Evolutionary conservation across 768 basidiomycete genomes (phyloP), one percentile per base, ranked within the genome.

Genomic region (Leucogyrophana mollusca): DNA sequence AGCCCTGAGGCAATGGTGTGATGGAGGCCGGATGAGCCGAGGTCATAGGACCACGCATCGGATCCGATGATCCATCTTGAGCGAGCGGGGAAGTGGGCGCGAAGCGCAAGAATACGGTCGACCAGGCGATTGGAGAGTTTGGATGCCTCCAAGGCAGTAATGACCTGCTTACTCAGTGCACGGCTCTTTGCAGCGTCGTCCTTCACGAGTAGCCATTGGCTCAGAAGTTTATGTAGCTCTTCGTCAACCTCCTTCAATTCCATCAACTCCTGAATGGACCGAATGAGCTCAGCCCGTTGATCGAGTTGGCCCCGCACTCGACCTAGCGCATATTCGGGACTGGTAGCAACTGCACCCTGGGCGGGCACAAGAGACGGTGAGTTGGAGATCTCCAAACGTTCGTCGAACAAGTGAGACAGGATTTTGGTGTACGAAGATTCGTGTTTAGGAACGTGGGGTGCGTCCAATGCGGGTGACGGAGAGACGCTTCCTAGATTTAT

Each of bases 21-120:
- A 64, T 99, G 95, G 32, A 99, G 73, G 39, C 95, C 96, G 2
- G 93, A 95, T 2, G 92, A 82, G 34, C 95, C 96, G 34, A 98
- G 82, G 67, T 98, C 96, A 63, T 96, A 92, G 0, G 94, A 88
- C 96, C 96, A 98, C 0, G 91, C 89, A 62, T 99, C 96, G 16
- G 94, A 97, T 16, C 95, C 94, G 56, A 99, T 87, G 66, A 99
- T 98, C 96, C 96, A 99, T 48, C 90, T 77, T 6, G 90, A 93
- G 30, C 73, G 73, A 7, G 82, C 71, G 34, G 79, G 70, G 55
- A 96, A 80, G 54, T 84, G 79, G 16, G 78, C 67, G 33, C 76
- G 75, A 9, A 87, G 70, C 13, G 75, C 58, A 30, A 91, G 74
- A 36, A 90, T 75, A 22, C 74, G 74, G 33, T 80, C 67, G 4